A percentile compares a stretch with the other conserved stretches of the same genome.
phyloP scores from a whole-genome alignment of 1,284 basidiomycete genomes.

The Anthracocystis walkeri region DNA sequence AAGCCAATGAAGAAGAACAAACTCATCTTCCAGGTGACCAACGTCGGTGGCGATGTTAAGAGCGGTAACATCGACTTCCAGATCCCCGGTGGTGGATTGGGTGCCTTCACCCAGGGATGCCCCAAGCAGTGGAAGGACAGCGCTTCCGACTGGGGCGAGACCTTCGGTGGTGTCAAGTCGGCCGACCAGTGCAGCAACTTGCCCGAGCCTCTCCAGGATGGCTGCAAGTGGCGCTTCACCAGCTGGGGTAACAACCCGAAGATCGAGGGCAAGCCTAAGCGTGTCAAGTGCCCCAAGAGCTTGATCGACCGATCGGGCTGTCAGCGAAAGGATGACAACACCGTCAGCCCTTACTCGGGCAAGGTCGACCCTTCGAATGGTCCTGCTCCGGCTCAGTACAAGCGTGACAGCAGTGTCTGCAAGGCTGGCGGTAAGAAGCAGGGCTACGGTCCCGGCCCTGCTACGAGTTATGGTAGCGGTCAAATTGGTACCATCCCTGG shows the following conservation, averaged over 20 bases:
- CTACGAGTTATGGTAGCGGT: neutral
- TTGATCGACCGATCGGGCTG: constrained; percentile 48
- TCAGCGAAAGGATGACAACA: constrained; percentile 47
- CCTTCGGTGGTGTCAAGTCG: constrained; percentile 24
- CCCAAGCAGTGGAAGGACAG: constrained; percentile 27
- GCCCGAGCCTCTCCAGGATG: constrained; percentile 29
- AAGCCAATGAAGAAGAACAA: constrained; percentile 38
- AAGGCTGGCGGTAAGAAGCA: constrained; percentile 16
- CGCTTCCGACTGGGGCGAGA: constrained; percentile 23
- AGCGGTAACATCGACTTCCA: constrained; percentile 40
- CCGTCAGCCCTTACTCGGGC: constrained; percentile 20
- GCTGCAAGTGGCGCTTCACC: constrained; percentile 41
- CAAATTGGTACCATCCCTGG: too few relatives aligned
- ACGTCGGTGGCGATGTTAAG: constrained; percentile 38
- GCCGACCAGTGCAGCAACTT: constrained; percentile 15
- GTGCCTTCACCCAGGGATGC: constrained; percentile 37
- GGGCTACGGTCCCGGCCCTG: constrained; percentile 3
- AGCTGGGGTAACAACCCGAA: constrained; percentile 41
- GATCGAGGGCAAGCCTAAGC: constrained; percentile 20
- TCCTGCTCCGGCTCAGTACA: constrained; percentile 26
- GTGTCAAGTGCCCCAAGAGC: constrained; percentile 38
- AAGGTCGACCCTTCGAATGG: constrained; percentile 9
- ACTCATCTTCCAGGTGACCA: constrained; percentile 45
- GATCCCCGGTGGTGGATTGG: constrained; percentile 50
- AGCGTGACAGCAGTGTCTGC: constrained; percentile 46